phyloP scores from a whole-genome alignment of 2,329 filamentous ascomycete species.

The Escovopsis sp. region DNA sequence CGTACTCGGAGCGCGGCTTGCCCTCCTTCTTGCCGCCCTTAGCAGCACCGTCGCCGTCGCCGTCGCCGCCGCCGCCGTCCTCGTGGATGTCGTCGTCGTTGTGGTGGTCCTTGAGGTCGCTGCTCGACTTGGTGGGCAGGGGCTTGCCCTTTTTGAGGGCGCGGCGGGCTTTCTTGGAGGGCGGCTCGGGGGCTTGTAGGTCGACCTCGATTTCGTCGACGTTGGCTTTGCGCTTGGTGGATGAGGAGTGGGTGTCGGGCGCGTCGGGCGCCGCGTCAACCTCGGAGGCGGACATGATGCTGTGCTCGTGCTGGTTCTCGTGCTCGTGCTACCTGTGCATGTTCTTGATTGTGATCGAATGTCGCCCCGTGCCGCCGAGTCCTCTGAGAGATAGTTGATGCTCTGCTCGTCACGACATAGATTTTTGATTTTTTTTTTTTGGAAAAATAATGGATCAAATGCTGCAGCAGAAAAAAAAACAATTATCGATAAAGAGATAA shows the following conservation, averaged over 20 bases:
- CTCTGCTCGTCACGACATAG: too few relatives aligned
- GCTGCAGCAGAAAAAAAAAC: too few relatives aligned
- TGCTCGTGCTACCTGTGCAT: too few relatives aligned
- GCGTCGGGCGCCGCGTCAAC: conserved; percentile 3
- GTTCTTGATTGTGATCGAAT: too few relatives aligned
- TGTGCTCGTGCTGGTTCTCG: too few relatives aligned
- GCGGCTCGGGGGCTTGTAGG: conserved; percentile 75
- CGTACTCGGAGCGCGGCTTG: conserved; percentile 58
- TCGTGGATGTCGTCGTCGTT: conserved; percentile 19
- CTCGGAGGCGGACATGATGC: conserved; percentile 7
- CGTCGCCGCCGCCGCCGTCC: conserved; percentile 25
- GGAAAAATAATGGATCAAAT: too few relatives aligned
- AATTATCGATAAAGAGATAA: too few relatives aligned
- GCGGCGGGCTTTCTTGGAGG: conserved; percentile 85
- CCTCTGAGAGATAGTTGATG: too few relatives aligned
- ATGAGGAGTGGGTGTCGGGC: conserved; percentile 8
- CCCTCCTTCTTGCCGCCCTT: conserved; percentile 19
- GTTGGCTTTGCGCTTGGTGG: conserved; percentile 53
- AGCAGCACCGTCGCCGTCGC: too few relatives aligned
- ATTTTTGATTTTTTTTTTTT: too few relatives aligned
- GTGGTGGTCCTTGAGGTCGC: conserved; percentile 17
- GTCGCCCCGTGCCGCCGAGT: too few relatives aligned
- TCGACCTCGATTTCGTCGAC: conserved; percentile 77
- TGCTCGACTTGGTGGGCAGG: conserved; percentile 28
- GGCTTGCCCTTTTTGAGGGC: conserved; percentile 73